Evolutionary conservation across 2,329 filamentous ascomycete species (phyloP).

Genomic region (Alternaria angustiovoidea): DNA sequence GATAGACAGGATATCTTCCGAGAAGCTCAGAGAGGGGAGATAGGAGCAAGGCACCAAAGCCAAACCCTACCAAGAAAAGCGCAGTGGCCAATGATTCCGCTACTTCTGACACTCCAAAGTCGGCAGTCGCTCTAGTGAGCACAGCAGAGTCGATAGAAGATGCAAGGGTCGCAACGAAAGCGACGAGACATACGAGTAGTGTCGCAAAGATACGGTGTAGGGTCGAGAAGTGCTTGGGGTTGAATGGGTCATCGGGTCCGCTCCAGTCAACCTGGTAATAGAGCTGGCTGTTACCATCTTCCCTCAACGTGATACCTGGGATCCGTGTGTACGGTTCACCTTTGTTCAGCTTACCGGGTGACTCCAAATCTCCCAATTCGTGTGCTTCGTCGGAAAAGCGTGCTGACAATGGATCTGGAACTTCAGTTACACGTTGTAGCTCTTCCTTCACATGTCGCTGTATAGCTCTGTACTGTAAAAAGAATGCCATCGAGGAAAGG

Average conservation of each 20-base stretch:
- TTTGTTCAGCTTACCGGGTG: background rate
- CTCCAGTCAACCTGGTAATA: conserved; percentile 16
- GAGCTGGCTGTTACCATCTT: conserved; percentile 8
- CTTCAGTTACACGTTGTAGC: conserved; percentile 7
- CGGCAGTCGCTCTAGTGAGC: conserved; percentile 58
- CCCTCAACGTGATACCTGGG: conserved; percentile 9
- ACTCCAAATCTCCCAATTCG: background rate
- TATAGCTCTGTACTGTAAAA: conserved; percentile 6
- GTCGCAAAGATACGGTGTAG: conserved; percentile 12
- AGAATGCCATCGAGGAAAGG: conserved; percentile 9
- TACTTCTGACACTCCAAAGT: conserved; percentile 56
- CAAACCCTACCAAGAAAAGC: conserved; percentile 59
- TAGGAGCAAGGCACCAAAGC: conserved; percentile 47
- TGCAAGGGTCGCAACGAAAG: conserved; percentile 60
- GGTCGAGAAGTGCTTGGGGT: conserved; percentile 13
- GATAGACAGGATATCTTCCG: conserved; percentile 52
- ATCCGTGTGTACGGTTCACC: conserved; percentile 9
- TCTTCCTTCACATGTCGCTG: conserved; percentile 8
- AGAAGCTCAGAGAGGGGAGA: conserved; percentile 60
- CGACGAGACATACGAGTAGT: conserved; percentile 48
- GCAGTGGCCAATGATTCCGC: conserved; percentile 58
- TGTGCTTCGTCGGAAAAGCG: background rate
- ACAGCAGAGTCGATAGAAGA: conserved; percentile 63
- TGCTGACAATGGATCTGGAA: background rate
- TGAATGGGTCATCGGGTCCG: conserved; percentile 4